Evolutionary conservation across 805 yeast species (phyloP).

Genomic region (Ogataea wickerhamii): DNA sequence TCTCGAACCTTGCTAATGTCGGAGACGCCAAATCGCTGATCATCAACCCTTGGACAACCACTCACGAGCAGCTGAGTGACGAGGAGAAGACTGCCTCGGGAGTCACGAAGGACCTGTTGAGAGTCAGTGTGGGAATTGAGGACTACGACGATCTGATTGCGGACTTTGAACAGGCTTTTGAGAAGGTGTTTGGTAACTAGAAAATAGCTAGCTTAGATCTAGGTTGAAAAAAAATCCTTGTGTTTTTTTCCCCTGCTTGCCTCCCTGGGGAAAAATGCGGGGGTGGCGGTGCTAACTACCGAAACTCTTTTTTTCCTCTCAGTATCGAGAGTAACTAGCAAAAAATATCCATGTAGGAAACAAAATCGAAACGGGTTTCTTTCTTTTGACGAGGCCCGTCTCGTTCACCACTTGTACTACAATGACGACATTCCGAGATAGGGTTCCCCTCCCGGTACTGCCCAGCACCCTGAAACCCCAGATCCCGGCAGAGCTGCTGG

Average conservation of each 20-base stretch:
- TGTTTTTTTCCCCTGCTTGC: too few relatives aligned
- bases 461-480: background rate
- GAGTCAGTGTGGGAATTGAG: conserved; percentile 91
- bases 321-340: too few relatives aligned
- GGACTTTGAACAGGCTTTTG: conserved; percentile 85
- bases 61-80: conserved; percentile 86
- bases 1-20: conserved; percentile 92
- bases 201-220: too few relatives aligned
- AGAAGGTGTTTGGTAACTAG: conserved; percentile 46
- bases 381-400: too few relatives aligned
- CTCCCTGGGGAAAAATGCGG: too few relatives aligned
- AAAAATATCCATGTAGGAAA: too few relatives aligned
- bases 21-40: conserved; percentile 96
- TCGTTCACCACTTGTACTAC: too few relatives aligned
- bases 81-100: conserved; percentile 81
- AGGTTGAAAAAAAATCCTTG: too few relatives aligned
- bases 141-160: conserved; percentile 85
- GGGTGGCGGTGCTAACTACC: too few relatives aligned
- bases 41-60: conserved; percentile 93
- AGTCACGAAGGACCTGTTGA: conserved; percentile 81
- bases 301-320: too few relatives aligned
- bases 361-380: too few relatives aligned
- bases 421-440: conserved; percentile 6
- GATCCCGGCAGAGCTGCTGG: conserved; percentile 13
- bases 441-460: conserved; percentile 16